Percentiles rank a stretch among this genome's conserved stretches.
Evolutionary conservation across 208 protist genomes (phyloP).

Genomic region (Leishmania martiniquensis): DNA sequence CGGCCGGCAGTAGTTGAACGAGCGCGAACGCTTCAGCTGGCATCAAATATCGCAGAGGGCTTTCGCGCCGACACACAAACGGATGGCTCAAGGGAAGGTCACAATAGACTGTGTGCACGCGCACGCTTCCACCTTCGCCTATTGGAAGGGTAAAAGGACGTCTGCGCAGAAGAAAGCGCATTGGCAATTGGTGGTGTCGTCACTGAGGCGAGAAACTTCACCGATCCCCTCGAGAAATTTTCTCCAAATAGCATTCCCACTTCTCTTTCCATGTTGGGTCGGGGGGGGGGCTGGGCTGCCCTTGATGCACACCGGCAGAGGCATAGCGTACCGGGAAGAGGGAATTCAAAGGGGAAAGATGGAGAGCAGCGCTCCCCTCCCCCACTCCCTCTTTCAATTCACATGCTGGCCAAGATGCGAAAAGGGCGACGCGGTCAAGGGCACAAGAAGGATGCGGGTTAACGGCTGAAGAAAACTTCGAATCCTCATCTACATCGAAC

Average conservation of each 20-base stretch:
- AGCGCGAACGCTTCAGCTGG: background rate
- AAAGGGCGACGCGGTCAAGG: background rate
- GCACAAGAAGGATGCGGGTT: background rate
- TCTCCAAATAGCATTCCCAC: background rate
- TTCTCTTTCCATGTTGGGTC: background rate
- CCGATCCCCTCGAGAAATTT: background rate
- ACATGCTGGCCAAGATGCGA: too few species aligned
- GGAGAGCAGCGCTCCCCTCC: background rate
- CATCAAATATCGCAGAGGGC: background rate
- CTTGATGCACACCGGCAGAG: background rate
- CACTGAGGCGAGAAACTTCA: background rate
- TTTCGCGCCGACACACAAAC: background rate
- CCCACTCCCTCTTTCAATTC: background rate
- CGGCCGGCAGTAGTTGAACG: background rate
- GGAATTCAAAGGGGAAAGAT: background rate
- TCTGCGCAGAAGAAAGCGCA: background rate
- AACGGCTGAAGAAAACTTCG: background rate
- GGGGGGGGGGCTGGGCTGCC: background rate
- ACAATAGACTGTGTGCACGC: background rate
- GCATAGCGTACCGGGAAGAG: background rate
- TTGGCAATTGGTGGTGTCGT: background rate
- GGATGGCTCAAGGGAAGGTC: background rate
- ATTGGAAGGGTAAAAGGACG: background rate
- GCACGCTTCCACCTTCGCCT: background rate
- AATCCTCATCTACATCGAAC: slow-evolving; percentile 5